phyloP scores from a whole-genome alignment of 495 filamentous ascomycete species.

The Talaromyces ruber region DNA sequence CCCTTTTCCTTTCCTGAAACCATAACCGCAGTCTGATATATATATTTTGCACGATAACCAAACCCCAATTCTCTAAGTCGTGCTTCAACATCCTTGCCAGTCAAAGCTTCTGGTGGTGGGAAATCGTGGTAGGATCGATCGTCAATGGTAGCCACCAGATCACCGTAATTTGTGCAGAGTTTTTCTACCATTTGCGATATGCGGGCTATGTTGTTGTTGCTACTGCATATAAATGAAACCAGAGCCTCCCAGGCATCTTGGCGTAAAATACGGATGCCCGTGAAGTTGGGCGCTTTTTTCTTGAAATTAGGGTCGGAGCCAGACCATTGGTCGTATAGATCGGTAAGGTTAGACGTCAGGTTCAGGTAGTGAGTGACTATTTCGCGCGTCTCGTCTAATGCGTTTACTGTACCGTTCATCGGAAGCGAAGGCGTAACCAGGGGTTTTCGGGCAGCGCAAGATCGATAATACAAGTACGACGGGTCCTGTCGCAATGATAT shows the following conservation, averaged over 20 bases:
- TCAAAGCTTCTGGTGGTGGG: constrained; percentile 63
- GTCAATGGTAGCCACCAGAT: constrained; percentile 61
- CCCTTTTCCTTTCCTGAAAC: constrained; percentile 57
- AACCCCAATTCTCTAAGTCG: constrained; percentile 80
- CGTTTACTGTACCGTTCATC: neutral
- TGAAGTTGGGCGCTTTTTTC: constrained; percentile 77
- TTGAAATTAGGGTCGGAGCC: constrained; percentile 80
- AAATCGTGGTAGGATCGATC: constrained; percentile 79
- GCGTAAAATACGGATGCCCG: constrained; percentile 85
- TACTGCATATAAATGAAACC: constrained; percentile 92
- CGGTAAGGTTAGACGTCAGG: constrained; percentile 59
- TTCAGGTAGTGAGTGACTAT: constrained; percentile 77
- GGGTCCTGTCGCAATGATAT: constrained; percentile 79
- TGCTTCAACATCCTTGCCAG: constrained; percentile 58
- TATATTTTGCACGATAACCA: constrained; percentile 89
- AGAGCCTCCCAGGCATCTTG: constrained; percentile 97
- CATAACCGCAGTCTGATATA: constrained; percentile 73
- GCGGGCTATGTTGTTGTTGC: constrained; percentile 94
- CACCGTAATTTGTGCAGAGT: constrained; percentile 78
- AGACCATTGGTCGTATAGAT: constrained; percentile 84
- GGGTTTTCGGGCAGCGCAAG: constrained; percentile 40
- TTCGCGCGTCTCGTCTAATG: constrained; percentile 51
- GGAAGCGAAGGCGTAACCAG: constrained; percentile 19
- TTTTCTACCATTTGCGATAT: constrained; percentile 97
- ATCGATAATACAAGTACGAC: constrained; percentile 70